A percentile compares a stretch with the other conserved stretches of the same genome.
Evolutionary conservation across 257 asterid species (phyloP).

Genomic region (Lycium barbarum): DNA sequence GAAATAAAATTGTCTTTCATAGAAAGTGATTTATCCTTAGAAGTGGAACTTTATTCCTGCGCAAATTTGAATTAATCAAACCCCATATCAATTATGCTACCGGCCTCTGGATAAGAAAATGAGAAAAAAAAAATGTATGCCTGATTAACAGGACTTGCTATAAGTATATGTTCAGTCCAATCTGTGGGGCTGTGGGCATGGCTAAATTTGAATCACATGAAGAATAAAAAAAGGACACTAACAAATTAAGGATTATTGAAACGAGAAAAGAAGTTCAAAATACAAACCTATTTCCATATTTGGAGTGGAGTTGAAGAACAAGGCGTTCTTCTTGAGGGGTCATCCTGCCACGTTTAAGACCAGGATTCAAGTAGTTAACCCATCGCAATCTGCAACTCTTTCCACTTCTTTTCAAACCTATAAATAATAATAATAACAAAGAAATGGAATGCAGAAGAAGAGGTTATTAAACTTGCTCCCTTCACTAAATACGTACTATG

Average conservation of each 20-base stretch:
- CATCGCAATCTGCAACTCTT: slow-evolving; percentile 95
- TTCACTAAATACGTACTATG: slow-evolving; percentile 16
- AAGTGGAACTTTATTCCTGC: too few species aligned
- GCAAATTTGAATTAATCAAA: too few species aligned
- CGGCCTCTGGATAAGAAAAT: too few species aligned
- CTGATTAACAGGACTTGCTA: too few species aligned
- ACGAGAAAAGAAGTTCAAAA: background rate
- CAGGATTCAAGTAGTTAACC: slow-evolving; percentile 91
- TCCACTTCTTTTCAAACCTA: slow-evolving; percentile 89
- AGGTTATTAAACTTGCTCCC: slow-evolving; percentile 29
- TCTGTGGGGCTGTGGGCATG: too few species aligned
- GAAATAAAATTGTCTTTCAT: too few species aligned
- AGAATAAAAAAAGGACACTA: background rate
- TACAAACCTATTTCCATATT: slow-evolving; percentile 85
- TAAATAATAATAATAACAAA: slow-evolving; percentile 20
- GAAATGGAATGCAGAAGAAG: slow-evolving; percentile 3
- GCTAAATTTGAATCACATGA: background rate
- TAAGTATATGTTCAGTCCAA: too few species aligned
- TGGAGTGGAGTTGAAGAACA: slow-evolving; percentile 77
- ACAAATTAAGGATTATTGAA: background rate
- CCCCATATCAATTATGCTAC: too few species aligned
- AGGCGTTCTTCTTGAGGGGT: slow-evolving; percentile 81
- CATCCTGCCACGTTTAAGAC: slow-evolving; percentile 83
- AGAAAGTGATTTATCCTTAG: too few species aligned
- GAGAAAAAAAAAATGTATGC: too few species aligned